Evolutionary conservation across 805 yeast genomes (phyloP).

Genomic region (Myxozyma vanderwaltii): DNA sequence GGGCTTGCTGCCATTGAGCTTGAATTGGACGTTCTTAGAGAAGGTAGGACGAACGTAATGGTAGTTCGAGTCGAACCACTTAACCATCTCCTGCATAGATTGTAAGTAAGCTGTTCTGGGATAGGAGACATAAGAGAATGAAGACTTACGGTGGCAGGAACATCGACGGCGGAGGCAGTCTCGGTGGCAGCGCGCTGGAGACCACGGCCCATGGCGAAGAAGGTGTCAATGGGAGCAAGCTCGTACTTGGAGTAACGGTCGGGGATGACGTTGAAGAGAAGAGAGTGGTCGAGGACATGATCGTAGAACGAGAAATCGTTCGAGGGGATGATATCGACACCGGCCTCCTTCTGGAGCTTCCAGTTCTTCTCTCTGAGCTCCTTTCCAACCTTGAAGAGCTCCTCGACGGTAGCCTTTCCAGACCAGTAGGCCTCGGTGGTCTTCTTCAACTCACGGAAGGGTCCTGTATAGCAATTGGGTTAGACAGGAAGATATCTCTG

Average conservation of each 20-base stretch:
- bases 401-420: conserved; percentile 87
- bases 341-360: conserved; percentile 96
- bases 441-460: conserved; percentile 98
- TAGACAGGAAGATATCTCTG: neutral
- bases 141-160: conserved; percentile 75
- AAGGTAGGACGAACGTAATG: conserved; percentile 99
- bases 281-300: conserved; percentile 90
- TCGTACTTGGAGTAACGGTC: conserved; percentile 93
- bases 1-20: conserved; percentile 94
- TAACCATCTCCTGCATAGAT: conserved; percentile 77
- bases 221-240: conserved; percentile 84
- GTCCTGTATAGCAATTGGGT: conserved; percentile 53
- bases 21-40: conserved; percentile 91
- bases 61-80: conserved; percentile 99
- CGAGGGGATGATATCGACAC: conserved; percentile 95
- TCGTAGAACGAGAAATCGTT: conserved; percentile 98
- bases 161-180: conserved; percentile 86
- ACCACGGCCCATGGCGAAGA: conserved; percentile 99
- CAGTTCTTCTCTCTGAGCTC: conserved; percentile 95
- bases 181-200: conserved; percentile 95
- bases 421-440: conserved; percentile 99
- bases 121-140: neutral
- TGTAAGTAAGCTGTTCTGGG: neutral
- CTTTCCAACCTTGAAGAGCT: conserved; percentile 88
- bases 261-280: conserved; percentile 93